These are phyloP conservation scores for Stellera chamaejasme DNA, from an alignment of 345 rosid species.

Conservation along the genomic window DNA sequence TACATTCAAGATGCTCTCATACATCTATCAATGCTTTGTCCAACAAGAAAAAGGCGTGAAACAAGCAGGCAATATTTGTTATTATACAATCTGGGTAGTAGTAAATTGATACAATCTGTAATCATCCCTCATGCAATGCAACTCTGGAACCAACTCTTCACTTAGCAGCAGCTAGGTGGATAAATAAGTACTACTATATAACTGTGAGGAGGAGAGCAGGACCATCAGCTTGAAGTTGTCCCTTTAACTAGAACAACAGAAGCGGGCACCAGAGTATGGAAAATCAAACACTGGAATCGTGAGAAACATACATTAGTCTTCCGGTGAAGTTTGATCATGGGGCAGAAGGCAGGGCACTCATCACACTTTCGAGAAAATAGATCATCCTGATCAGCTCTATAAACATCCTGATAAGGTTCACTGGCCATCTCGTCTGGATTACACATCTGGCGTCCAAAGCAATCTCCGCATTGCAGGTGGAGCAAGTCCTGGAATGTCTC, in stretches of 20 bases:
- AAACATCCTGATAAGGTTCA: background rate
- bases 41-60: too few relatives aligned
- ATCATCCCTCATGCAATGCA: too few relatives aligned
- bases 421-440: conserved; percentile 12
- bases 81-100: too few relatives aligned
- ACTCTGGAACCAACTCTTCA: too few relatives aligned
- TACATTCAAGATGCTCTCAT: too few relatives aligned
- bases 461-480: conserved; percentile 81
- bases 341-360: conserved; percentile 2
- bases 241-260: background rate
- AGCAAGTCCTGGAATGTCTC: conserved; percentile 83
- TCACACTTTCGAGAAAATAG: conserved; percentile 2
- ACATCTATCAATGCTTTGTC: too few relatives aligned
- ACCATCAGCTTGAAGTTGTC: too few relatives aligned
- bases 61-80: too few relatives aligned
- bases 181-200: too few relatives aligned
- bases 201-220: too few relatives aligned
- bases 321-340: background rate
- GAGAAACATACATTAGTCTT: background rate
- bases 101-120: too few relatives aligned
- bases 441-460: conserved; percentile 60
- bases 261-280: background rate
- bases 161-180: too few relatives aligned
- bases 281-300: conserved; percentile 5
- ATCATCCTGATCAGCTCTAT: conserved; percentile 1